Base-by-base conservation (phyloP, 192 early-diverging fungal genomes). In the Ambispora gerdemannii region DNA sequence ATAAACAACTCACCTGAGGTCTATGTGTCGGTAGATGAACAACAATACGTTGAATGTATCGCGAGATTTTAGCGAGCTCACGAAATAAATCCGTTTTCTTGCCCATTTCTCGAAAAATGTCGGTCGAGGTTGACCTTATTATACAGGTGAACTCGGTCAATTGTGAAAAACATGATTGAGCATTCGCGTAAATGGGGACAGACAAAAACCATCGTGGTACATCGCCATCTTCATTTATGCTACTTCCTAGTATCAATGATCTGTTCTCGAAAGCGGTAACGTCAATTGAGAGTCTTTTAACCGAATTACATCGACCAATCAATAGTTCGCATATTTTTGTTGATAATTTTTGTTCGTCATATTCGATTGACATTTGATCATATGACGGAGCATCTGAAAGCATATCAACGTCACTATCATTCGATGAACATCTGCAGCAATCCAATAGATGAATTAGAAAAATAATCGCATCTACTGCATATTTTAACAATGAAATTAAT, bases 11-110 rank as follows among this genome's bases (percentile, higher is more conserved):
- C 7, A 43, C 38, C 4, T 19, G 50, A 32, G 22, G 47, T 31
- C 32, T 25, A 43, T 36, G 22, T 35, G 50, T 53, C 1, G 31
- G 38, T 15, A 43, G 38, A 15, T 43, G 35, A 24, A 69, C 67
- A 0, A 50, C 49, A 13, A 69, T 69, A 36, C 30, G 52, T 3
- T 34, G 17, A 22, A 69, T 27, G 30, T 38, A 11, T 15, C 25
- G 27, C 25, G 51, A 69, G 0, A 36, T 34, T 27, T 56, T 19
- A 36, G 19, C 19, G 31, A 69, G 32, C 15, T 22, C 43, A 56
- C 50, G 30, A n/a, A 69, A 69, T 69, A 69, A 25, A 35, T 66
- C 47, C 32, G 33, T 66, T 50, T 66, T 66, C 3, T 66, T 66
- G 63, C 4, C 63, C 43, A 7, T 36, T 43, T 43, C 38, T 43